Percentiles rank a stretch among this genome's conserved stretches.
These are phyloP conservation scores for Lodderomyces beijingensis DNA, from an alignment of 1,139 yeast genomes.

Conservation along the genomic window DNA sequence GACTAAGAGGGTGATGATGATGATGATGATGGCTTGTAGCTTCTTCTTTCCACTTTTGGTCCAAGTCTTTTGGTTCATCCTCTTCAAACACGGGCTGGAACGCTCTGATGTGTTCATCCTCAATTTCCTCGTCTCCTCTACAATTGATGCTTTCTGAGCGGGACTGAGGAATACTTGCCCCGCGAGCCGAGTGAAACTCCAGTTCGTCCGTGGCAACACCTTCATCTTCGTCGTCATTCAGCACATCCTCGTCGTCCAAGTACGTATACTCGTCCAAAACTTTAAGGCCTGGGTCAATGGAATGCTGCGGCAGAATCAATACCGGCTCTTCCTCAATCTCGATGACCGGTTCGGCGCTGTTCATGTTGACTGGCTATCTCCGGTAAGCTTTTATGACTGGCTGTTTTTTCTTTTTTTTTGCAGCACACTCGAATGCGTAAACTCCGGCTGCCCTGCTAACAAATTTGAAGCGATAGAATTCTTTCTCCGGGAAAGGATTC, in stretches of 20 bases:
- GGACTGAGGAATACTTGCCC: no score
- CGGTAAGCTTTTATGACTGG: no score
- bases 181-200: no score
- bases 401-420: no score
- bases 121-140: slow-evolving; percentile 1
- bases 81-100: no score
- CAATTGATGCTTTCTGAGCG: neutral
- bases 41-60: neutral
- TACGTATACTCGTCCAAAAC: slow-evolving; percentile 3
- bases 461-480: no score
- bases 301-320: slow-evolving; percentile 11
- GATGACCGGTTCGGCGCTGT: no score
- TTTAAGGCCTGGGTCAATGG: slow-evolving; percentile 7
- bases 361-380: no score
- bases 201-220: slow-evolving; percentile 4
- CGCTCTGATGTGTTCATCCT: neutral
- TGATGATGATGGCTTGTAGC: neutral
- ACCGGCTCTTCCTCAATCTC: neutral
- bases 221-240: slow-evolving; percentile 9
- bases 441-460: no score
- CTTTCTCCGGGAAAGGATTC: no score
- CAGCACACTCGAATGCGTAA: no score
- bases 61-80: slow-evolving; percentile 3
- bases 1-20: slow-evolving; percentile 3
- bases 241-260: slow-evolving; percentile 10